Base-by-base conservation (phyloP, 495 filamentous ascomycete genomes). In the Amniculicola lignicola region DNA sequence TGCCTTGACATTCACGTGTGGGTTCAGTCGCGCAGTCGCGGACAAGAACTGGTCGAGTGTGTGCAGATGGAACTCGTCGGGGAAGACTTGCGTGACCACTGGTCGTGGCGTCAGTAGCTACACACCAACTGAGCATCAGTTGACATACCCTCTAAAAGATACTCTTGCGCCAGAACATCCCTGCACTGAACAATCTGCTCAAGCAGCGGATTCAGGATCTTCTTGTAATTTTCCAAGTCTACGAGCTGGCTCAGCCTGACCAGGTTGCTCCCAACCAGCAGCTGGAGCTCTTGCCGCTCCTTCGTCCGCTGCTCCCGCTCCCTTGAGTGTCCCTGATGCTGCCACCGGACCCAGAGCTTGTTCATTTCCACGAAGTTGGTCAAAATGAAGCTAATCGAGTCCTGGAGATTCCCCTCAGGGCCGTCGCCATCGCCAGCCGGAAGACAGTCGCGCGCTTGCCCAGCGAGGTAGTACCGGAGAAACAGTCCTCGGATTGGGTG, bases 351-450 rank as follows among this genome's bases (percentile, higher is more conserved):
- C 93, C 93, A 98, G 28, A 98, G 81, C 78, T 98, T 98, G 69
- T 98, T 98, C 93, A 98, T 98, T 72, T 98, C 93, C 63, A 98
- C 95, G 66, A 98, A 98, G 64, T 98, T 98, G 46, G 93, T 98
- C 65, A 98, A 74, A 22, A 96, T 84, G 64, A 98, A 98, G 69
- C 87, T 96, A 65, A 98, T 94, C 14, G 90, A 95, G 71, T 98
- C 93, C 66, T 95, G 90, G 25, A 97, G 75, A 66, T 97, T 98
- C 4, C 93, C 93, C 64, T 97, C 90, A 4, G 91, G 88, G n/a
- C 92, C 92, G 62, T 96, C 92, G 1, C 89, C 81, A 51, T 78
- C 85, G 37, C 88, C 89, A 5, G 79, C 78, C 6, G 92, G 92
- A 21, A 96, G 77, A 66, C 81, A 84, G 71, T 97, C 92, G 52